Base-by-base conservation (phyloP, 2,329 filamentous ascomycete species). In the Alternaria rosae region DNA sequence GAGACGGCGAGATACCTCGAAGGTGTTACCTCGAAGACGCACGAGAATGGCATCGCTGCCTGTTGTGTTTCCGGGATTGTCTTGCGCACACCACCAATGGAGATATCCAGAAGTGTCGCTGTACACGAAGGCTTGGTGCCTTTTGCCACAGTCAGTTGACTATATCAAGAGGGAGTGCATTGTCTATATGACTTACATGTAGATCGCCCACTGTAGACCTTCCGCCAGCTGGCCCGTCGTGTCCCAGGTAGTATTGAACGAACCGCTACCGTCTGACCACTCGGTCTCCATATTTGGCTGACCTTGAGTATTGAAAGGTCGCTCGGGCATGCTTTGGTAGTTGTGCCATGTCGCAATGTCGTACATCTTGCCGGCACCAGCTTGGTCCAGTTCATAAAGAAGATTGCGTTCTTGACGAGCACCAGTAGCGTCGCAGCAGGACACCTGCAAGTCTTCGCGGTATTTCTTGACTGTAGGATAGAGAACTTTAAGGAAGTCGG, bases 191-290 rank as follows among this genome's bases (percentile, higher is more conserved):
- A 35, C 43, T 58, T 28, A 62, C 54, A 87, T 82, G 65, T 84
- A 82, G 64, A 83, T 82, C 2, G 85, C 85, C 85, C 84, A 87
- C 12, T 83, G 84, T 62, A 85, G 72, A 13, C 85, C 85, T 63
- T 87, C 85, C 28, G 81, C 81, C 0, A 78, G 73, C 17, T 78
- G 81, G 26, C 84, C 83, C 50, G 68, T 76, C 2, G 68, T 62
- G 66, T 84, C 85, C 82, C 83, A 87, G 2, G 78, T 76, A 5
- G 81, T 78, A 12, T 65, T 65, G 43, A 66, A 69, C 2, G 45
- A 42, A 17, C 66, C 66, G 47, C 82, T 78, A 21, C 85, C 75
- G 66, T 85, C 82, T 0, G 80, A 78, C 51, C 76, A 79, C 70
- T 87, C 85, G 2, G 84, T 85, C 59, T 85, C 77, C 85, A 85